A percentile compares a stretch with the other conserved stretches of the same genome.
Conservation (phyloP, 169 alveolate genomes). For the Plasmodium reichenowi region DNA sequence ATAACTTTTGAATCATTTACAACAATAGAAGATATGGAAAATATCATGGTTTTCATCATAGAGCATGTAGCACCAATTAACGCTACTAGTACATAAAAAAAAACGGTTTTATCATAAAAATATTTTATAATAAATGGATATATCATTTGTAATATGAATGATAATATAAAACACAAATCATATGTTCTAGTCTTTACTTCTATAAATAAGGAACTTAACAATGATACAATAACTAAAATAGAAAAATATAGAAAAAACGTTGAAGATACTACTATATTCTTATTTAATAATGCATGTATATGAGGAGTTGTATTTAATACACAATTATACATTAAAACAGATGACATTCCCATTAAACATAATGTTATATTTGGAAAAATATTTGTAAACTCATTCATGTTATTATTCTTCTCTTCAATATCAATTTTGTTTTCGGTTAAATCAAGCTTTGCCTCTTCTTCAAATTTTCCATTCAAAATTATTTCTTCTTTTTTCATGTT, state of each 20-base stretch:
- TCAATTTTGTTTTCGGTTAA: background rate
- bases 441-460: background rate
- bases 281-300: constrained; percentile 58
- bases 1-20: constrained; percentile 54
- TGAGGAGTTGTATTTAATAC: constrained; percentile 73
- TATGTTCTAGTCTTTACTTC: constrained; percentile 55
- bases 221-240: constrained; percentile 39
- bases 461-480: background rate
- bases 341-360: constrained; percentile 71
- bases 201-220: constrained; percentile 47
- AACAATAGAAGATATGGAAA: constrained; percentile 45
- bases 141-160: constrained; percentile 26
- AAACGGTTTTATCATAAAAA: constrained; percentile 28
- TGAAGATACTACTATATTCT: constrained; percentile 35
- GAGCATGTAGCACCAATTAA: constrained; percentile 57
- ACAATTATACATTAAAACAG: constrained; percentile 53
- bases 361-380: constrained; percentile 57
- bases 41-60: constrained; percentile 66
- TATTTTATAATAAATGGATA: constrained; percentile 49
- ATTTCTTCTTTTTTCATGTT: background rate
- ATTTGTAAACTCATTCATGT: background rate
- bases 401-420: background rate
- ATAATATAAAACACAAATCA: constrained; percentile 49
- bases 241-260: constrained; percentile 64
- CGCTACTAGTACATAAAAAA: constrained; percentile 30